These are phyloP conservation scores for Chlamydomonas sp. DNA, from an alignment of 139 green algal genomes.

Conservation along the genomic window DNA sequence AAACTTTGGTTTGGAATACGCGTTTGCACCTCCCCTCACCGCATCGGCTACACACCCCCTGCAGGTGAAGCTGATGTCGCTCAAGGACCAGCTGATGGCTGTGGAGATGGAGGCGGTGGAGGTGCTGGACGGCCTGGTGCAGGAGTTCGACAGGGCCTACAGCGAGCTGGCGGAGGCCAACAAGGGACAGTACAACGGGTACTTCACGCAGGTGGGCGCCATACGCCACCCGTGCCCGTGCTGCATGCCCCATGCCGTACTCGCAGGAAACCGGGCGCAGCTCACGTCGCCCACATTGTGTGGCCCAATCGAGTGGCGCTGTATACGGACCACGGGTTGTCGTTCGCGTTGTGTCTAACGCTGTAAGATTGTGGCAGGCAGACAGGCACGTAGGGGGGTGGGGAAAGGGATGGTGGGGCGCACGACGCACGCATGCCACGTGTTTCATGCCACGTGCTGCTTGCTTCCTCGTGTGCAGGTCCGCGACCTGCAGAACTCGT, in stretches of 20 bases:
- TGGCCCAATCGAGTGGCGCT: no score
- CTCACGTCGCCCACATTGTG: no score
- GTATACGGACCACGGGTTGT: no score
- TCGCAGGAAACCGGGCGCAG: no score
- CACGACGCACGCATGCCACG: no score
- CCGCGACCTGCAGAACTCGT: constrained; percentile 75
- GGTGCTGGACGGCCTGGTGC: constrained; percentile 66
- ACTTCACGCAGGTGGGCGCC: constrained; percentile 68
- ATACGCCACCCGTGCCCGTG: no score
- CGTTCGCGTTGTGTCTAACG: no score
- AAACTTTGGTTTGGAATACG: not conserved
- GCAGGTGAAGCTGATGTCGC: constrained; percentile 62
- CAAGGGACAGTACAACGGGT: constrained; percentile 75
- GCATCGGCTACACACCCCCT: not conserved
- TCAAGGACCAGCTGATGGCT: constrained; percentile 75
- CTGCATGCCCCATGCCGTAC: no score
- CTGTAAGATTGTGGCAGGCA: not conserved
- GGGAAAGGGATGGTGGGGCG: no score
- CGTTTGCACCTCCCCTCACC: not conserved
- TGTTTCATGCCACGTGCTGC: no score
- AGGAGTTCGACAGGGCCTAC: constrained; percentile 85
- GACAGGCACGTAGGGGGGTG: no score
- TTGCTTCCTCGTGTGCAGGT: constrained; percentile 46
- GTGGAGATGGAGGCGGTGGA: constrained; percentile 75
- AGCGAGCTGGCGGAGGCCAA: constrained; percentile 74